Percentiles rank a stretch among this genome's conserved stretches.
Conservation (phyloP, 1,139 yeast species). For the Yamadazyma diddensiae region DNA sequence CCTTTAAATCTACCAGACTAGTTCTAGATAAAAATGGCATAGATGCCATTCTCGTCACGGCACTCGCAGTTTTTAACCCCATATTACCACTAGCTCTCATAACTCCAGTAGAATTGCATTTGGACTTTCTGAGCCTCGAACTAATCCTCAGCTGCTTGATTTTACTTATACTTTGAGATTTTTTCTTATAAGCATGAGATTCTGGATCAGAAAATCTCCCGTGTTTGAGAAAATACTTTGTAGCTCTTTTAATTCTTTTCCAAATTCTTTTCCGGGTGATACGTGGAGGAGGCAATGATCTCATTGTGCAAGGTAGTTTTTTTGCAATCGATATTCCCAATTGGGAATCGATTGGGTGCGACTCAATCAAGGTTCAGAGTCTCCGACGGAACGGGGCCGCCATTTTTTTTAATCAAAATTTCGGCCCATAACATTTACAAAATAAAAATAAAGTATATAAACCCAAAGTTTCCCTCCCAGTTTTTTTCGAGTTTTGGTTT, state of each 20-base stretch:
- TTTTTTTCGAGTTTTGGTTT: not conserved
- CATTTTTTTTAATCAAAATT: too few relatives aligned
- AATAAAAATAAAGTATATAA: not conserved
- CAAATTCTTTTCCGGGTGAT: slow-evolving; percentile 36
- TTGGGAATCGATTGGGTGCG: not conserved
- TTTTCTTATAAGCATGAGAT: slow-evolving; percentile 21
- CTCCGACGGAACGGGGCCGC: slow-evolving; percentile 1
- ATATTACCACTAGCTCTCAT: slow-evolving; percentile 21
- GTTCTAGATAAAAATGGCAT: slow-evolving; percentile 18
- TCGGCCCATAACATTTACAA: not conserved
- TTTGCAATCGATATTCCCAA: slow-evolving; percentile 1
- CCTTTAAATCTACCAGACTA: slow-evolving; percentile 17
- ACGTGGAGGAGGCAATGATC: slow-evolving; percentile 46
- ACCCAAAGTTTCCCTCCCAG: not conserved
- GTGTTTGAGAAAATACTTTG: slow-evolving; percentile 24
- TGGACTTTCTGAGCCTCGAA: slow-evolving; percentile 18
- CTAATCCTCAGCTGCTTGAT: slow-evolving; percentile 24
- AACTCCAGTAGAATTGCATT: slow-evolving; percentile 13
- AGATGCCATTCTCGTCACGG: slow-evolving; percentile 25
- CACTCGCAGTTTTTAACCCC: slow-evolving; percentile 24
- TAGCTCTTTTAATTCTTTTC: slow-evolving; percentile 33
- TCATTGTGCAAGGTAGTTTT: slow-evolving; percentile 19
- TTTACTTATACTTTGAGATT: slow-evolving; percentile 22
- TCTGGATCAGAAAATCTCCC: slow-evolving; percentile 32
- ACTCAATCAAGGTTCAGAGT: not conserved